Evolutionary conservation across 2,329 filamentous ascomycete genomes (phyloP), one percentile per base, ranked within the genome.

Genomic region (Xylaria arbuscula): DNA sequence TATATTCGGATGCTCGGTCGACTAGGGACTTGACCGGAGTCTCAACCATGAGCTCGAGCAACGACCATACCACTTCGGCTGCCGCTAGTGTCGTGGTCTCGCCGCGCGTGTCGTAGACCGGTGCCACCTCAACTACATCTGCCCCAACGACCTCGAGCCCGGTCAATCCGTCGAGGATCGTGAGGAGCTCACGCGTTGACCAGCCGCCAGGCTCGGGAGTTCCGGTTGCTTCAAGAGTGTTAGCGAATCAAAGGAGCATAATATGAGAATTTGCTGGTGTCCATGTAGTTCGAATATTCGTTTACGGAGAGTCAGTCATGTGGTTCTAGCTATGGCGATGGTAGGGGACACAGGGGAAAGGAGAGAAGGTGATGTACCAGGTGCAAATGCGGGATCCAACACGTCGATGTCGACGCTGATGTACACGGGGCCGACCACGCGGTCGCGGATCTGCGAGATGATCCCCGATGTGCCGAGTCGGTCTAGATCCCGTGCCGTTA

Each of bases 381-480:
- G 91, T 9, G 89, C 89, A 58, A 81, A 80, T 0, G 82, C 90
- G 0, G 92, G 92, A 78, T 95, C 92, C 55, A 95, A 83, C 0
- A 94, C 92, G 78, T 95, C 92, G 72, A 94, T 94, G 76, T 95
- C 92, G 17, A 95, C 88, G 66, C 87, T 91, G 28, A 95, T 83
- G 75, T 95, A 95, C 13, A 89, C 87, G 53, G 82, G 85, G 0
- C 83, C 83, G 15, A 82, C 79, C 0, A 89, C 85, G 9, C 87
- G 81, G 2, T 83, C 76, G 74, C 92, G 83, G 70, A 95, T 92
- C 48, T 80, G 81, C 11, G 88, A 80, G 2, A 93, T 86, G 47
- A 95, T 81, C 0, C 90, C 92, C 40, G 84, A 82, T 0, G 86
- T 81, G 2, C 92, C 92, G 45, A 93, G 78, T 17, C 89, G 88